Conservation (phyloP, 108 stramenopile species). For the Asterionellopsis glacialis region DNA sequence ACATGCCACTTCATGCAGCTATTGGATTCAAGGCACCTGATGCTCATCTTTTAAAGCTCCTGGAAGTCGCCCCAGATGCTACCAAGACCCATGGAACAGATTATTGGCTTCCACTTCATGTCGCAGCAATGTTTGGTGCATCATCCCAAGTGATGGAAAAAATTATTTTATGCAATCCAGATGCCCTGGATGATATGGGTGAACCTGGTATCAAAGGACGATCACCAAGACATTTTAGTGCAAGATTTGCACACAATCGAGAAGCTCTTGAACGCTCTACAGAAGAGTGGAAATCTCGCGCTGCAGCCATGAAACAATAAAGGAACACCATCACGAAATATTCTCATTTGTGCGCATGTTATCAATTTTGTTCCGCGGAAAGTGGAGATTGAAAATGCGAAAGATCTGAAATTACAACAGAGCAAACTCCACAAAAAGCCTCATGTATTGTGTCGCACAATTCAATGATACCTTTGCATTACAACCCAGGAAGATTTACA, state of each 20-base stretch:
- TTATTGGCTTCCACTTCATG: slow-evolving; percentile 61
- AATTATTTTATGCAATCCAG: slow-evolving; percentile 25
- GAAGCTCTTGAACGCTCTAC: slow-evolving; percentile 29
- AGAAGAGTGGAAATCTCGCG: slow-evolving; percentile 19
- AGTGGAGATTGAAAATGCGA: too few species aligned
- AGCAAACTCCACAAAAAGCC: too few species aligned
- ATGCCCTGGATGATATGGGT: slow-evolving; percentile 28
- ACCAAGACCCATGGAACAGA: slow-evolving; percentile 35
- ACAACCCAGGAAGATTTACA: too few species aligned
- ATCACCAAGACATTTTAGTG: slow-evolving; percentile 30
- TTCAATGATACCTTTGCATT: too few species aligned
- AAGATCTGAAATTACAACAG: too few species aligned
- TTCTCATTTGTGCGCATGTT: too few species aligned
- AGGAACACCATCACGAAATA: too few species aligned
- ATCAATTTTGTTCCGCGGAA: too few species aligned
- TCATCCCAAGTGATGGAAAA: slow-evolving; percentile 26
- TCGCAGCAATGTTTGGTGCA: slow-evolving; percentile 45
- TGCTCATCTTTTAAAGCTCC: slow-evolving; percentile 36
- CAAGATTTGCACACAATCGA: slow-evolving; percentile 28
- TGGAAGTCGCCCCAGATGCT: slow-evolving; percentile 52
- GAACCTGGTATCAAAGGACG: slow-evolving; percentile 29
- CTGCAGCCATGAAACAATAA: too few species aligned
- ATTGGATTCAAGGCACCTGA: slow-evolving; percentile 62
- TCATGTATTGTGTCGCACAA: too few species aligned
- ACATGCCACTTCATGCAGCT: slow-evolving; percentile 49